Conservation (phyloP, 2,329 filamentous ascomycete species). For the Bipolaris gigantea region DNA sequence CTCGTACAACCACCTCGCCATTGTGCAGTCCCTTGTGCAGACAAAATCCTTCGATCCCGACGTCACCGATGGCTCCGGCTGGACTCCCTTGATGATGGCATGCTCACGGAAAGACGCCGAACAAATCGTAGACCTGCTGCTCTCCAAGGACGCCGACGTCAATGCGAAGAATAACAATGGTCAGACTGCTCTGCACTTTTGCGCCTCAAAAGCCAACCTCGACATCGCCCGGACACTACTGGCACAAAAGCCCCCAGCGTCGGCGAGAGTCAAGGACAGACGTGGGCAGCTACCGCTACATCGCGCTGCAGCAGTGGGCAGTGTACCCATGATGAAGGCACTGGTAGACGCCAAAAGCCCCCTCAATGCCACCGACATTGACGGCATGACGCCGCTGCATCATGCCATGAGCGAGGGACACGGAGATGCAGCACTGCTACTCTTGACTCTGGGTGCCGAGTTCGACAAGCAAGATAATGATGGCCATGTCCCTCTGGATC, state of each 20-base stretch:
- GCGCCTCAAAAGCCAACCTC: conserved; percentile 85
- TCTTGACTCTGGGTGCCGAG: conserved; percentile 85
- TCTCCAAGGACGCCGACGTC: conserved; percentile 70
- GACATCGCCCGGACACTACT: conserved; percentile 80
- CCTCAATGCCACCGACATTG: conserved; percentile 77
- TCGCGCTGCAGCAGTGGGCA: conserved; percentile 86
- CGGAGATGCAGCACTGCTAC: conserved; percentile 77
- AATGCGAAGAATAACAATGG: conserved; percentile 70
- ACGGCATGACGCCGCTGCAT: conserved; percentile 87
- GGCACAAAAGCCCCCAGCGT: conserved; percentile 65
- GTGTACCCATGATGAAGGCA: conserved; percentile 80
- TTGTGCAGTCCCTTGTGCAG: conserved; percentile 72
- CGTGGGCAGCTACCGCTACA: conserved; percentile 90
- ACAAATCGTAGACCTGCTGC: conserved; percentile 66
- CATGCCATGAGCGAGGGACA: conserved; percentile 77
- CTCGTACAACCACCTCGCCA: conserved; percentile 76
- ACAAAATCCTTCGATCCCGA: conserved; percentile 80
- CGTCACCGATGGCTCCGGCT: conserved; percentile 76
- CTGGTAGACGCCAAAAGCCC: conserved; percentile 79
- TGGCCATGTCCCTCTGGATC: conserved; percentile 72
- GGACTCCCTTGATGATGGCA: conserved; percentile 84
- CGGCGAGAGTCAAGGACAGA: conserved; percentile 77
- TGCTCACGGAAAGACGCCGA: conserved; percentile 74
- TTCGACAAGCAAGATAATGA: conserved; percentile 73
- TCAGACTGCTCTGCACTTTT: conserved; percentile 89